phyloP scores from a whole-genome alignment of 2,329 filamentous ascomycete species.

The Colletotrichum sp. region DNA sequence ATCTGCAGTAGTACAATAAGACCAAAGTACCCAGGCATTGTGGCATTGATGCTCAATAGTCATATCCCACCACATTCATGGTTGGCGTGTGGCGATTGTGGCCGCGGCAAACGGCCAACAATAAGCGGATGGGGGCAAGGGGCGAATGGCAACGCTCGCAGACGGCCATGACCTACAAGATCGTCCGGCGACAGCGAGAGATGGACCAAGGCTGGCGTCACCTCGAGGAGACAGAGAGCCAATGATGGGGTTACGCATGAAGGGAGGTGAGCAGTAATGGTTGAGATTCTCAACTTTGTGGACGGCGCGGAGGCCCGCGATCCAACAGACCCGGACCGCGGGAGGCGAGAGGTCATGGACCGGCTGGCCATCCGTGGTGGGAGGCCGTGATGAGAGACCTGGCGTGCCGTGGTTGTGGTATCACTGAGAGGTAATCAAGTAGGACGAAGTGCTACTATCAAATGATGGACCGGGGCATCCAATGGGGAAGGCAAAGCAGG shows the following conservation, averaged over 20 bases:
- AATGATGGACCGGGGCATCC: not conserved
- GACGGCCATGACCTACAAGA: not conserved
- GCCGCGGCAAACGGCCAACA: not conserved
- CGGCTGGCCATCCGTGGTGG: slow-evolving; percentile 3
- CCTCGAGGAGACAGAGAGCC: not conserved
- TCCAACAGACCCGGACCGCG: not conserved
- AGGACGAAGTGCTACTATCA: not conserved
- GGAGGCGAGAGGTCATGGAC: not conserved
- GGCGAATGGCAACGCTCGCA: not conserved
- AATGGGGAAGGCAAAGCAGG: not conserved
- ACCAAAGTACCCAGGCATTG: not conserved
- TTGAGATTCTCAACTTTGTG: not conserved
- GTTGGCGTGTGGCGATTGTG: not conserved
- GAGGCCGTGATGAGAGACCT: not conserved
- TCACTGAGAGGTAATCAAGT: not conserved
- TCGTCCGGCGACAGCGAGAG: not conserved
- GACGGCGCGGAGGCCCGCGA: slow-evolving; percentile 9
- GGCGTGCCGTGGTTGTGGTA: slow-evolving; percentile 9
- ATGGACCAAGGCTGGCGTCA: not conserved
- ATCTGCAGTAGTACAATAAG: not conserved
- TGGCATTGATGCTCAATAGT: not conserved
- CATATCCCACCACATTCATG: not conserved
- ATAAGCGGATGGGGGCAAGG: not conserved
- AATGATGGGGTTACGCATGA: not conserved
- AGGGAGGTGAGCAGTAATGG: not conserved